A percentile compares a stretch with the other conserved stretches of the same genome.
These are phyloP conservation scores for Penicillium goetzii DNA, from an alignment of 495 filamentous ascomycete genomes.

Conservation along the genomic window DNA sequence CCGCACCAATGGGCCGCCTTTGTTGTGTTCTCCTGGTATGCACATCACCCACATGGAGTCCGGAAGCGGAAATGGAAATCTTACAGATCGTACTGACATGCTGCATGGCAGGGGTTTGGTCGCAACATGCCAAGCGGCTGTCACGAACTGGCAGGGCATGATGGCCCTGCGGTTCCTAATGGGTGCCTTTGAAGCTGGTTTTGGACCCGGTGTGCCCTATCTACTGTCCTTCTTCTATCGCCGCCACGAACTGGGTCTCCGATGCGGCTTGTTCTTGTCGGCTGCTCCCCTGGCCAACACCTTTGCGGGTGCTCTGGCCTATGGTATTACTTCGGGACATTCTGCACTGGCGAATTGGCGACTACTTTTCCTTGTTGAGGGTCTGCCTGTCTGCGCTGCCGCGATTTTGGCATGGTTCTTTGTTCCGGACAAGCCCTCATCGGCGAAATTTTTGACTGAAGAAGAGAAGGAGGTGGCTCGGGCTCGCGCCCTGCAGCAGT, in stretches of 20 bases:
- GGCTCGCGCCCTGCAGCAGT: constrained; percentile 63
- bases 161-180: constrained; percentile 71
- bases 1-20: constrained; percentile 58
- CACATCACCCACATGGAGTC: constrained; percentile 6
- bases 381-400: constrained; percentile 70
- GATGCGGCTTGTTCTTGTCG: constrained; percentile 75
- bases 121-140: constrained; percentile 63
- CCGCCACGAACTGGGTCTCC: constrained; percentile 74
- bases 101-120: constrained; percentile 53
- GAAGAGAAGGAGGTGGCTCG: constrained; percentile 73
- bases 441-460: constrained; percentile 69
- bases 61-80: neutral
- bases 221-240: constrained; percentile 85
- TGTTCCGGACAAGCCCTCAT: constrained; percentile 72
- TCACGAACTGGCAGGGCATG: constrained; percentile 63
- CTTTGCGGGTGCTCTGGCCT: constrained; percentile 82
- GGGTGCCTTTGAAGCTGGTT: constrained; percentile 67
- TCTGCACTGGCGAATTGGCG: constrained; percentile 74
- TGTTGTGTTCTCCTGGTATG: constrained; percentile 53
- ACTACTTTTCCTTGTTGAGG: constrained; percentile 82
- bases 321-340: constrained; percentile 76
- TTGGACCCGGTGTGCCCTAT: constrained; percentile 71
- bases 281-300: constrained; percentile 81
- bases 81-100: constrained; percentile 13
- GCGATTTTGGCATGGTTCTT: constrained; percentile 67